A percentile compares a stretch with the other conserved stretches of the same genome.
phyloP scores from a whole-genome alignment of 2,329 filamentous ascomycete species.

The Graphiopsis chlorocephala region DNA sequence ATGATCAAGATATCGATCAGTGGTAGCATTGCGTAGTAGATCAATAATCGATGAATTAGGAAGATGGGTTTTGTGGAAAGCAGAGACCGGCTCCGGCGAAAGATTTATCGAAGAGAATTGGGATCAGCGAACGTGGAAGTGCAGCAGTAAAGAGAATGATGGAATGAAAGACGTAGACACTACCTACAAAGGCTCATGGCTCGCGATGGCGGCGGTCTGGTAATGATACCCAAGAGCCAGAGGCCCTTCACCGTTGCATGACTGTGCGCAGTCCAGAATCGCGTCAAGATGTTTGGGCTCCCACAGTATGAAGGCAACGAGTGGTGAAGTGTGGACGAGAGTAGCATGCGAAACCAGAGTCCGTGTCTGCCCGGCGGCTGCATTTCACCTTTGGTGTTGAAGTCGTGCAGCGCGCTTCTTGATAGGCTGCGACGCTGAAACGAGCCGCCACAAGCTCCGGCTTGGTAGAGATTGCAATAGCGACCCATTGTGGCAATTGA shows the following conservation, averaged over 20 bases:
- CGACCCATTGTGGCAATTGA: background rate
- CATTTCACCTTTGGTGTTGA: background rate
- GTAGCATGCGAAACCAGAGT: background rate
- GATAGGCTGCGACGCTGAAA: conserved; percentile 7
- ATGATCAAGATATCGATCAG: conserved; percentile 5
- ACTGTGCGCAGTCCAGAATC: background rate
- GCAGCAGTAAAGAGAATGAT: background rate
- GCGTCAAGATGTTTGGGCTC: background rate
- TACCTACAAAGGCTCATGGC: background rate
- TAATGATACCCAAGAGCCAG: background rate
- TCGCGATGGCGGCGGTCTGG: background rate
- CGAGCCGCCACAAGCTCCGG: background rate
- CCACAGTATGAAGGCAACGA: background rate
- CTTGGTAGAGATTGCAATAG: background rate
- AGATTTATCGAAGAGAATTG: background rate
- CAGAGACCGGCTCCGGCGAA: conserved; percentile 5
- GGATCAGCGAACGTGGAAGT: too few species aligned
- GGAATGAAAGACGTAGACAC: background rate
- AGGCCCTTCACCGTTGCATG: background rate
- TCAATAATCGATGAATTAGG: background rate
- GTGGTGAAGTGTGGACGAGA: background rate
- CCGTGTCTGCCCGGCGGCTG: conserved; percentile 1
- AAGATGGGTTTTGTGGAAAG: background rate
- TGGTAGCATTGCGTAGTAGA: background rate
- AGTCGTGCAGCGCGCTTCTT: background rate